A percentile compares a stretch with the other conserved stretches of the same genome.
Conservation (phyloP, 192 early-diverging fungal species). For the Rhizoclosmatium globosum region DNA sequence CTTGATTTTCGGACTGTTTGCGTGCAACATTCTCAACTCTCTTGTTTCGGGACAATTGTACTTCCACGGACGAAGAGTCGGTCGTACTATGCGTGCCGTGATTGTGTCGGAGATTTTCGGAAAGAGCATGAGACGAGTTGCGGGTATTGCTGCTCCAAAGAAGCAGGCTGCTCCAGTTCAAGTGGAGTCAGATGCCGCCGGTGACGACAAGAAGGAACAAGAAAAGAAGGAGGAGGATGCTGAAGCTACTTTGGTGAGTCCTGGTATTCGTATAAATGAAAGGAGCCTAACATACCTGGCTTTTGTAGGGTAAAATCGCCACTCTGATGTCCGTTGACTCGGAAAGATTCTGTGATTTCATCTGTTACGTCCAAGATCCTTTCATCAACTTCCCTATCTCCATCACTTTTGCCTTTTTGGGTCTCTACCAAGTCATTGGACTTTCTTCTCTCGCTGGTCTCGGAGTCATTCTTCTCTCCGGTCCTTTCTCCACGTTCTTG, state of each 20-base stretch:
- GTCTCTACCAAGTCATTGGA: slow-evolving; percentile 45
- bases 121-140: slow-evolving; percentile 49
- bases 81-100: slow-evolving; percentile 43
- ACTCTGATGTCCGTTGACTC: slow-evolving; percentile 58
- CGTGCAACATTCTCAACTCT: slow-evolving; percentile 35
- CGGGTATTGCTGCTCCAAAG: slow-evolving; percentile 23
- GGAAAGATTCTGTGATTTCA: slow-evolving; percentile 43
- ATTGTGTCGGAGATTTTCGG: slow-evolving; percentile 54
- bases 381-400: slow-evolving; percentile 36
- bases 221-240: slow-evolving; percentile 39
- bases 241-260: slow-evolving; percentile 43
- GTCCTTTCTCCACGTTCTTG: slow-evolving; percentile 37
- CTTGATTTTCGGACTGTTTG: slow-evolving; percentile 49
- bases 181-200: slow-evolving; percentile 2
- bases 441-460: slow-evolving; percentile 46
- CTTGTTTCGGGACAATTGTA: slow-evolving; percentile 51
- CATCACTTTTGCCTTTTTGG: slow-evolving; percentile 32
- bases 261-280: neutral
- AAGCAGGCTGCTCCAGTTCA: slow-evolving; percentile 1
- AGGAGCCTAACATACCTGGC: too few species aligned
- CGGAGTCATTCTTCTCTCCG: slow-evolving; percentile 36
- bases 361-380: slow-evolving; percentile 42
- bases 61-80: slow-evolving; percentile 53
- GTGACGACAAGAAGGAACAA: slow-evolving; percentile 17
- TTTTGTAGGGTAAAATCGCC: slow-evolving; percentile 50